Evolutionary conservation across 441 rosid species (phyloP), one percentile per base, ranked within the genome.

Genomic region (Corymbia calophylla): DNA sequence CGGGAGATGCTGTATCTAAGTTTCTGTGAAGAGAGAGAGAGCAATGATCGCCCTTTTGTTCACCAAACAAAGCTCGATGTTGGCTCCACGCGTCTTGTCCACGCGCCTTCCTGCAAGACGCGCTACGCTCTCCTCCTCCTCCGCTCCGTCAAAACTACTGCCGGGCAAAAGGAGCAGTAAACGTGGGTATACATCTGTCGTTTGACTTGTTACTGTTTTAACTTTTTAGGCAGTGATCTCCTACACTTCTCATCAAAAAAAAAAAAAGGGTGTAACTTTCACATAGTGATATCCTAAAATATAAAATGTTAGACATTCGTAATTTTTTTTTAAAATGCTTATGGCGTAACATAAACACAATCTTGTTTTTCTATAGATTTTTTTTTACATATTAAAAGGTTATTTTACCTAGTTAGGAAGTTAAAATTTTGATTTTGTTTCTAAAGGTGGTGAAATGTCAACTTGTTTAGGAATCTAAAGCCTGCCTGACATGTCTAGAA

Each of bases 361-460:
- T 32, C 17, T 39, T 39, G 29, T 21, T 21, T 21, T 73, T 3
- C 49, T 39, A 39, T 12, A 39, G 16, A 39, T 32, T 31, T 19
- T 16, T 66, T 66, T 35, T 35, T 70, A 73, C 49, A 21, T 10
- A 35, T 19, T 35, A 35, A 35, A 35, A 73, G 27, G 14, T 35
- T 21, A 73, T 73, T 73, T 39, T 73, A 73, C 39, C 17, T 39
- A 3, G 5, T 73, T 27, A 11, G 23, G 84, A 39, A 77, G 84
- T 77, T 44, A 44, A 77, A 39, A 12, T 12, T 23, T 13, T 35
- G n/a, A 77, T 77, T 39, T 77, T 14, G 5, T 44, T 77, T 12
- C 2, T 21, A 11, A 11, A 7, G 15, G 5, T 21, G 0, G 10
- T 1, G 1, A 23, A 23, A 44, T 23, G 12, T 77, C 3, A 0